phyloP scores from a whole-genome alignment of 495 filamentous ascomycete genomes.

The Neurospora sp. region DNA sequence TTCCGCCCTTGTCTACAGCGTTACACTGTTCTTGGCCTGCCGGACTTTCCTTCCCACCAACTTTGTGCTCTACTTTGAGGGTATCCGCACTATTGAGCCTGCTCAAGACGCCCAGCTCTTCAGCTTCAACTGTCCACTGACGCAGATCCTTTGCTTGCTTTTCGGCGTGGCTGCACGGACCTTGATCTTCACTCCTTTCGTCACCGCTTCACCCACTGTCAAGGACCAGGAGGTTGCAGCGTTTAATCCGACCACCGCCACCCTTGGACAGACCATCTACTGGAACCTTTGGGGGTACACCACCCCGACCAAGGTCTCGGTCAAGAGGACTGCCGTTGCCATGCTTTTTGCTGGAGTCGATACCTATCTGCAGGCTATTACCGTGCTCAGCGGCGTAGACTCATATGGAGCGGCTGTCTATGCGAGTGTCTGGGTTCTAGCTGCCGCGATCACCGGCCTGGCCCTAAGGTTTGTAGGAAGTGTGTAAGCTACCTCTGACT shows the following conservation, averaged over 20 bases:
- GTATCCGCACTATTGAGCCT: slow-evolving; percentile 51
- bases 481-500: slow-evolving; percentile 2
- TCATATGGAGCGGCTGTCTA: slow-evolving; percentile 56
- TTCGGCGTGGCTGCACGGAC: slow-evolving; percentile 57
- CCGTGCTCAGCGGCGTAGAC: slow-evolving; percentile 57
- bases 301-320: slow-evolving; percentile 52
- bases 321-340: slow-evolving; percentile 52
- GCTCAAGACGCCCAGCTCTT: slow-evolving; percentile 51
- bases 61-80: slow-evolving; percentile 60
- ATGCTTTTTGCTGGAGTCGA: slow-evolving; percentile 46
- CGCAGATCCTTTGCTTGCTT: slow-evolving; percentile 20
- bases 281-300: slow-evolving; percentile 55
- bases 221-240: slow-evolving; percentile 24
- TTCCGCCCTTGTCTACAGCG: slow-evolving; percentile 56
- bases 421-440: slow-evolving; percentile 59
- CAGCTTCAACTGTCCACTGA: slow-evolving; percentile 44
- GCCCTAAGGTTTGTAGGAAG: slow-evolving; percentile 35
- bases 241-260: slow-evolving; percentile 46
- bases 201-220: slow-evolving; percentile 34
- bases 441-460: slow-evolving; percentile 47
- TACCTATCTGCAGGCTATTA: slow-evolving; percentile 53
- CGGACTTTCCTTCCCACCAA: slow-evolving; percentile 54
- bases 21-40: slow-evolving; percentile 53
- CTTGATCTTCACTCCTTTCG: slow-evolving; percentile 67
- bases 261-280: slow-evolving; percentile 47